Base-by-base conservation (phyloP, 805 yeast genomes). In the Wickerhamomyces alni region DNA sequence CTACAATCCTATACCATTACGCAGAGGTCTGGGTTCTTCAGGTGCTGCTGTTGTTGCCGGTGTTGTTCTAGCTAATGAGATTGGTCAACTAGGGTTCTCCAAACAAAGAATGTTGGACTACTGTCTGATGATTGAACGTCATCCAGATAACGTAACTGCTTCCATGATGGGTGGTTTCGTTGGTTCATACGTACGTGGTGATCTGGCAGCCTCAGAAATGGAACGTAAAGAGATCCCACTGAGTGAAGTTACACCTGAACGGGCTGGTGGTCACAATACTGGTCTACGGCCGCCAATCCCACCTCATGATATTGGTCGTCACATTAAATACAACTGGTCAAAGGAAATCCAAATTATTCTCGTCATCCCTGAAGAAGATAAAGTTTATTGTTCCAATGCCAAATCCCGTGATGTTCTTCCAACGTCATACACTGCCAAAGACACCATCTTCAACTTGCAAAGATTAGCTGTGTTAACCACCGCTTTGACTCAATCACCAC, bases 41-140 rank as follows among this genome's bases (percentile, higher is more conserved):
- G 99, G 97, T 37, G 96, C 98, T 7, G 99, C 99, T 30, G 96
- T 93, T 24, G 98, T 93, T 22, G 98, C 94, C 16, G 99, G 99
- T 57, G 95, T 85, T 11, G 69, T 88, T 66, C 69, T 93, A 33
- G 99, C 94, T 35, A 86, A 86, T 57, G 91, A 82, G 48, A 71
- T 89, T 26, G 96, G 93, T 29, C 69, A 76, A 37, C 67, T 91
- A 27, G 77, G 75, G 1, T 76, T 88, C 44, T 66, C 80, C 36
- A 89, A 84, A 62, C 81, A 77, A 52, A 73, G 98, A 52, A 74
- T 93, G 80, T 69, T 93, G 53, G 99, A 93, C 62, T 93, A 85
- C 69, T 87, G 96, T 62, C 72, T 93, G 52, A 86, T 93, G 93
- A 89, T 93, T 50, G 99, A 93, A 68, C 80, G 98, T 60, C 99